These are phyloP conservation scores for Beauveria caledonica DNA, from an alignment of 2,329 filamentous ascomycete species.

Conservation along the genomic window DNA sequence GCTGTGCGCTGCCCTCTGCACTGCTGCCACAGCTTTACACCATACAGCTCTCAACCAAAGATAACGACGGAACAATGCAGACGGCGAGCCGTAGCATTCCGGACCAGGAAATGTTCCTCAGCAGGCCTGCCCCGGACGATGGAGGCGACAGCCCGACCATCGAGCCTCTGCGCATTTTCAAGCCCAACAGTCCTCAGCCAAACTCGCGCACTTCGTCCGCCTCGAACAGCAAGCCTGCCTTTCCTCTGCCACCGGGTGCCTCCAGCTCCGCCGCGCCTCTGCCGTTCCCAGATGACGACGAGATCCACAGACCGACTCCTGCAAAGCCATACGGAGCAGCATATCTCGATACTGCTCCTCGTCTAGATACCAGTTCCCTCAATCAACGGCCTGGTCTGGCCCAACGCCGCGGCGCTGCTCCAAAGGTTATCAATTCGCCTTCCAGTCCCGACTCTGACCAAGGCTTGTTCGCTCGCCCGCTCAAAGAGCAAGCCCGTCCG, in stretches of 20 bases:
- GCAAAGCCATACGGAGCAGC: conserved; percentile 38
- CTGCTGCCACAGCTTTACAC: background rate
- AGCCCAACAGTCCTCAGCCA: conserved; percentile 60
- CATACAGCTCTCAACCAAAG: background rate
- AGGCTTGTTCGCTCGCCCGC: conserved; percentile 66
- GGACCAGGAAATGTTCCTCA: conserved; percentile 79
- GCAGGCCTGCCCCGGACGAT: conserved; percentile 41
- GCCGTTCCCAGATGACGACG: conserved; percentile 66
- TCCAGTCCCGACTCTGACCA: conserved; percentile 69
- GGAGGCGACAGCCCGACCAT: conserved; percentile 66
- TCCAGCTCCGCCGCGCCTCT: conserved; percentile 60
- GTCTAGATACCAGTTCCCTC: conserved; percentile 46
- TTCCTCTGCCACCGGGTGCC: conserved; percentile 59
- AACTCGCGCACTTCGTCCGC: conserved; percentile 29
- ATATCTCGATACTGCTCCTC: conserved; percentile 43
- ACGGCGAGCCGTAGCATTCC: conserved; percentile 54
- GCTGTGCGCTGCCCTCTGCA: background rate
- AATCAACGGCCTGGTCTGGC: conserved; percentile 61
- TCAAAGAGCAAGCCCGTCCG: conserved; percentile 35
- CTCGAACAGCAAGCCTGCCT: conserved; percentile 45
- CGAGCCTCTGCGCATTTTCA: conserved; percentile 77
- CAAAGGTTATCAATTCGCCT: conserved; percentile 76
- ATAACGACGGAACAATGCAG: background rate
- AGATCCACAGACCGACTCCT: conserved; percentile 37
- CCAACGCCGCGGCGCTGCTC: conserved; percentile 72